Percentiles rank a stretch among this genome's conserved stretches.
Conservation (phyloP, 441 rosid genomes). For the Omphalea diandra region DNA sequence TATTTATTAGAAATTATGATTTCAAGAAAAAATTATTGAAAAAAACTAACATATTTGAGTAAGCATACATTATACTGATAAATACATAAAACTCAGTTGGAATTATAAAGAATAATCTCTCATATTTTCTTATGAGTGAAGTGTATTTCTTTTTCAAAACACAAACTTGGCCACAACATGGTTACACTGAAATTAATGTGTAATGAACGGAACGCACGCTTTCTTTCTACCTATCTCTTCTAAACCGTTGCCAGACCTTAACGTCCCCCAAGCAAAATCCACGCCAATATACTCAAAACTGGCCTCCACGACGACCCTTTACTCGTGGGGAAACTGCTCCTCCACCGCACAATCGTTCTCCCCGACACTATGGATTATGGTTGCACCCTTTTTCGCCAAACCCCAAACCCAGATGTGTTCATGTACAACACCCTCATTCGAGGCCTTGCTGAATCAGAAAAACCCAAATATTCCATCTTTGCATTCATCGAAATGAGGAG, state of each 20-base stretch:
- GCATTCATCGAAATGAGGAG: constrained; percentile 46
- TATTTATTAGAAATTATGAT: too few relatives aligned
- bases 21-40: too few relatives aligned
- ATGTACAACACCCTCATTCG: constrained; percentile 72
- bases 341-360: constrained; percentile 46
- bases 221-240: constrained; percentile 31
- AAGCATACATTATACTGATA: too few relatives aligned
- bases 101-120: too few relatives aligned
- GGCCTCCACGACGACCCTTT: constrained; percentile 44
- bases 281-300: constrained; percentile 45
- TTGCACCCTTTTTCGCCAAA: constrained; percentile 40
- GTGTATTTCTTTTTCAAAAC: too few relatives aligned
- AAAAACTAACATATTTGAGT: too few relatives aligned
- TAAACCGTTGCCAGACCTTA: constrained; percentile 49
- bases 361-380: constrained; percentile 52
- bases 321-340: constrained; percentile 61
- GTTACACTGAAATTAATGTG: too few relatives aligned
- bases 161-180: too few relatives aligned
- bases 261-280: constrained; percentile 53
- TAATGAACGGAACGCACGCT: constrained; percentile 22
- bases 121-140: too few relatives aligned
- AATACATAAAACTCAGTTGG: too few relatives aligned
- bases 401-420: constrained; percentile 57
- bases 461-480: constrained; percentile 42
- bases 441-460: constrained; percentile 52